Evolutionary conservation across 257 asterid species (phyloP).

Genomic region (Eustoma russellianum): DNA sequence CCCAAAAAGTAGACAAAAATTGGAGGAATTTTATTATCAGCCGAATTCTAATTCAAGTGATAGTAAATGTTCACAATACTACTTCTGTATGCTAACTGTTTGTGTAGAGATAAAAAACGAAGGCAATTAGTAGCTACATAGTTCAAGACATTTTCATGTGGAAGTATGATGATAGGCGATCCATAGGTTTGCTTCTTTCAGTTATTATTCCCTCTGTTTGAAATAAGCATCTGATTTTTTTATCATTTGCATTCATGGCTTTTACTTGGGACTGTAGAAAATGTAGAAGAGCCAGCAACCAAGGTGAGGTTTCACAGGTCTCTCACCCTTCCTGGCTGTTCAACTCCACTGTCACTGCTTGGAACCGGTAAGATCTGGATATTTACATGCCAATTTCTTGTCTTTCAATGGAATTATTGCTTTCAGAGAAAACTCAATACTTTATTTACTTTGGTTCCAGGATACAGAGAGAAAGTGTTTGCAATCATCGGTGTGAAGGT

Average conservation of each 20-base stretch:
- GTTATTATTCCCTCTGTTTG: no score
- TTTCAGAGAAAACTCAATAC: conserved; percentile 8
- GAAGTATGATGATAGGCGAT: no score
- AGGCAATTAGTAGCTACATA: no score
- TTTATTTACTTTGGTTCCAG: conserved; percentile 27
- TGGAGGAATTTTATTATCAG: no score
- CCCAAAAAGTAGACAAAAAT: no score
- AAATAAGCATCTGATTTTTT: no score
- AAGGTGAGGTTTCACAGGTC: conserved; percentile 64
- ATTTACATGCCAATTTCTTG: neutral
- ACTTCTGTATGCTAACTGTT: no score
- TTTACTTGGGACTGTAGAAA: conserved; percentile 35
- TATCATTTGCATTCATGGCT: conserved; percentile 12
- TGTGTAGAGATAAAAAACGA: no score
- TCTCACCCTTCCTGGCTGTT: conserved; percentile 65
- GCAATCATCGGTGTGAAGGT: conserved; percentile 88
- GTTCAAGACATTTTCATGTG: no score
- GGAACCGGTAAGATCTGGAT: conserved; percentile 86
- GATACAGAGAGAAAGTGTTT: conserved; percentile 81
- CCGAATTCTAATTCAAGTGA: no score
- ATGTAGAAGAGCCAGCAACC: conserved; percentile 65
- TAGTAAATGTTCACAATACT: no score
- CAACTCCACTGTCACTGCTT: conserved; percentile 49
- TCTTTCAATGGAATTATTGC: neutral
- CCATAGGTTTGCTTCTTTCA: no score